Conservation (phyloP, 2,329 filamentous ascomycete species). For the Fusarium robinianum region DNA sequence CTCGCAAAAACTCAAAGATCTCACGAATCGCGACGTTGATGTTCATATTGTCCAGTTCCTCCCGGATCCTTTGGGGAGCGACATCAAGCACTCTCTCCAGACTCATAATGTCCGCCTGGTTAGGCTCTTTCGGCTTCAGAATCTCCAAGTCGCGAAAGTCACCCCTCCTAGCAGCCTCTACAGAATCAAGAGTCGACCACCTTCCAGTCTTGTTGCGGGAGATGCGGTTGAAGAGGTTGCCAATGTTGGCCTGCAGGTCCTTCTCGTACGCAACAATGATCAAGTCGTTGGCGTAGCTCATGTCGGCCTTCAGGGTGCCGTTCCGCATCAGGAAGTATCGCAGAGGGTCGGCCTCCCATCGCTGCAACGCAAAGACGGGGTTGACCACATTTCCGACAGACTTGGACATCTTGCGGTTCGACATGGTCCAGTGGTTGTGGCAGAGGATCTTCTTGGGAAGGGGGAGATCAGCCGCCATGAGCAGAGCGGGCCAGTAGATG, state of each 20-base stretch:
- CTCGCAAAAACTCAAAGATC: slow-evolving; percentile 65
- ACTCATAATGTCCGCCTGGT: slow-evolving; percentile 31
- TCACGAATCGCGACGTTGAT: slow-evolving; percentile 67
- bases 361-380: slow-evolving; percentile 86
- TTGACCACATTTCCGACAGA: slow-evolving; percentile 94
- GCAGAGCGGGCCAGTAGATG: slow-evolving; percentile 96
- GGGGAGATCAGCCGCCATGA: slow-evolving; percentile 84
- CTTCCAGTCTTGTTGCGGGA: slow-evolving; percentile 60
- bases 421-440: slow-evolving; percentile 95
- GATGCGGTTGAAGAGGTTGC: slow-evolving; percentile 77
- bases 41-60: slow-evolving; percentile 66
- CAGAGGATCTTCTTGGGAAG: slow-evolving; percentile 79
- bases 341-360: slow-evolving; percentile 86
- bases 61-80: slow-evolving; percentile 41
- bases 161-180: slow-evolving; percentile 44
- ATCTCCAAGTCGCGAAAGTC: slow-evolving; percentile 23
- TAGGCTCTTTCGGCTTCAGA: neutral
- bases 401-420: slow-evolving; percentile 93
- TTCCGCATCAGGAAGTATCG: slow-evolving; percentile 86
- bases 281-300: slow-evolving; percentile 80
- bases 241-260: slow-evolving; percentile 74
- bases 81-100: slow-evolving; percentile 32
- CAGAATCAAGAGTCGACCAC: slow-evolving; percentile 69
- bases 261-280: slow-evolving; percentile 81
- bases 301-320: slow-evolving; percentile 76